phyloP scores from a whole-genome alignment of 1,284 basidiomycete genomes.

The Ganoderma leucocontextum region DNA sequence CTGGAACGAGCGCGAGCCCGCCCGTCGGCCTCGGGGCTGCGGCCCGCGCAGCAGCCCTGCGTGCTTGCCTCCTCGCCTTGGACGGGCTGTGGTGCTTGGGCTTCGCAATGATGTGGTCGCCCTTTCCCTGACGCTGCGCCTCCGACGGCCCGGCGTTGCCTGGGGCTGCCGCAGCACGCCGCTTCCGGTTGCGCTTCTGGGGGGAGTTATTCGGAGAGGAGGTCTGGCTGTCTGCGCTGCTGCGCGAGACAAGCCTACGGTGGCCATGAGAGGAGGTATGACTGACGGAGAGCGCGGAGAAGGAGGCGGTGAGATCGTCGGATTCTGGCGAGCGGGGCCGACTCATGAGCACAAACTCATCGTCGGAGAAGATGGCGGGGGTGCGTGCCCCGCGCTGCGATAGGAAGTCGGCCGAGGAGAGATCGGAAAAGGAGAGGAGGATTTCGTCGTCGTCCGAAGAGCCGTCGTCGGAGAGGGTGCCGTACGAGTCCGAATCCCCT shows the following conservation, averaged over 20 bases:
- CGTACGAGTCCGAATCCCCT: constrained; percentile 38
- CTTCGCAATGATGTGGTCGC: constrained; percentile 8
- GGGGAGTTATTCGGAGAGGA: constrained; percentile 8
- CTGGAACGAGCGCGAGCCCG: background rate
- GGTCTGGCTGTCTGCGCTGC: constrained; percentile 13
- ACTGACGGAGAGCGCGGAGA: constrained; percentile 38
- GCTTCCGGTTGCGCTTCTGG: constrained; percentile 30
- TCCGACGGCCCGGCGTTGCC: constrained; percentile 17
- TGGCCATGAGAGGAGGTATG: constrained; percentile 10
- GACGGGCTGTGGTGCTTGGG: constrained; percentile 23
- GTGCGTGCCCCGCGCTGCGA: constrained; percentile 33
- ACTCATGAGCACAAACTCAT: constrained; percentile 43
- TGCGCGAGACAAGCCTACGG: background rate
- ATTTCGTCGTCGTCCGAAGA: constrained; percentile 59
- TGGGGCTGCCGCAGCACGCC: constrained; percentile 19
- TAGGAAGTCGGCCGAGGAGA: constrained; percentile 30
- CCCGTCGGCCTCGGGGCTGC: constrained; percentile 14
- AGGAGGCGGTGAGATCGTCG: constrained; percentile 33
- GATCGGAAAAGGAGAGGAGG: constrained; percentile 51
- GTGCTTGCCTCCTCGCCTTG: constrained; percentile 33
- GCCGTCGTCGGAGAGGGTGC: constrained; percentile 36
- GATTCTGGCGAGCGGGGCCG: constrained; percentile 30
- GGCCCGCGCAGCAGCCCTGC: constrained; percentile 29
- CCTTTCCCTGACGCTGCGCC: constrained; percentile 7
- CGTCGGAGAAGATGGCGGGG: constrained; percentile 41